Percentiles rank a stretch among this genome's conserved stretches.
phyloP scores from a whole-genome alignment of 768 basidiomycete species.

The Rhodotorula graminis region DNA sequence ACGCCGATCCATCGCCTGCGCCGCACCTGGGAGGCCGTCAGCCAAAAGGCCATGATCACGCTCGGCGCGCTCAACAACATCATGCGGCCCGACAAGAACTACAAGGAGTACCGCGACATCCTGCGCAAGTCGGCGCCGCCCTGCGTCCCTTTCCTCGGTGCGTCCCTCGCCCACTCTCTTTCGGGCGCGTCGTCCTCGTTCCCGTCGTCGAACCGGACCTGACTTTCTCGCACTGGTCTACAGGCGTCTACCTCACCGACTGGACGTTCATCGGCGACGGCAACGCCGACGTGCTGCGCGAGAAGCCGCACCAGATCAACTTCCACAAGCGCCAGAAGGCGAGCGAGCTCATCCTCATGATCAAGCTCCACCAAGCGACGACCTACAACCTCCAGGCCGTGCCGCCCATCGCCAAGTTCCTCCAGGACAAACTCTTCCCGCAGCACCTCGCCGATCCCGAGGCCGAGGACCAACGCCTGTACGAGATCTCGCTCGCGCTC shows the following conservation, averaged over 20 bases:
- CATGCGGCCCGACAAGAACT: constrained; percentile 89
- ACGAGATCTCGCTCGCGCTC: constrained; percentile 75
- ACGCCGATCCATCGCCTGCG: constrained; percentile 88
- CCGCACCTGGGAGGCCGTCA: constrained; percentile 87
- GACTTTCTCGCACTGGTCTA: not conserved
- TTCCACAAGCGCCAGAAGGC: constrained; percentile 92
- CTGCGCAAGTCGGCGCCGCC: constrained; percentile 80
- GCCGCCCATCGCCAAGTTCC: constrained; percentile 62
- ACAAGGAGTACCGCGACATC: constrained; percentile 79
- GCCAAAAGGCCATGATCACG: constrained; percentile 64
- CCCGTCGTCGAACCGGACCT: not conserved
- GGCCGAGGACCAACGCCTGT: constrained; percentile 48
- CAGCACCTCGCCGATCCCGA: constrained; percentile 48
- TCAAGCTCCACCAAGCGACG: constrained; percentile 89
- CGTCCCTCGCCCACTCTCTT: constrained; percentile 34
- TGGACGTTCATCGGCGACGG: constrained; percentile 98
- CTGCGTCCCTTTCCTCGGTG: constrained; percentile 95
- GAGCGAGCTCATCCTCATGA: constrained; percentile 84
- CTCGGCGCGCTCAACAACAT: constrained; percentile 79
- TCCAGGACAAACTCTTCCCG: constrained; percentile 71
- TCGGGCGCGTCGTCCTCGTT: constrained; percentile 4
- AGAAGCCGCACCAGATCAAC: constrained; percentile 65
- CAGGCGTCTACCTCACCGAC: constrained; percentile 94
- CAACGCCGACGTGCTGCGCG: constrained; percentile 68
- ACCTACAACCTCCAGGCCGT: constrained; percentile 79